phyloP scores from a whole-genome alignment of 805 yeast genomes.

The Candida morakotiae region DNA sequence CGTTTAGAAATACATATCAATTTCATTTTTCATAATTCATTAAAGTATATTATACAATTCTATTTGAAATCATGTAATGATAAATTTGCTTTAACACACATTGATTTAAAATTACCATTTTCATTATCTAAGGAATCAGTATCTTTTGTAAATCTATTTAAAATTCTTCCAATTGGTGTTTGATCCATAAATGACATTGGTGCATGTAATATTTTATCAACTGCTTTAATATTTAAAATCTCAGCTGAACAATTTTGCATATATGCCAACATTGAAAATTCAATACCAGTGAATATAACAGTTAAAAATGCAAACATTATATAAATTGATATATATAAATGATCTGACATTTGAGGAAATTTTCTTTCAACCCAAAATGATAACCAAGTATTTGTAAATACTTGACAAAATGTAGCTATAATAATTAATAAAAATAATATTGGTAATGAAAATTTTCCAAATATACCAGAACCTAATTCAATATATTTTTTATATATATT shows the following conservation, averaged over 20 bases:
- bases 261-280: slow-evolving; percentile 39
- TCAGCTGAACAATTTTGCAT: slow-evolving; percentile 37
- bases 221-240: slow-evolving; percentile 34
- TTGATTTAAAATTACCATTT: slow-evolving; percentile 53
- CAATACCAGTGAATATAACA: slow-evolving; percentile 35
- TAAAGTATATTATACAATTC: neutral
- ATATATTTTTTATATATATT: slow-evolving; percentile 35
- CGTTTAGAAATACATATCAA: no score
- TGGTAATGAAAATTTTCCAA: slow-evolving; percentile 31
- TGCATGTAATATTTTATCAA: slow-evolving; percentile 33
- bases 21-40: slow-evolving; percentile 1
- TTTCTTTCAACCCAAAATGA: slow-evolving; percentile 38
- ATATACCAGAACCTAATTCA: slow-evolving; percentile 33
- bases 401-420: slow-evolving; percentile 36
- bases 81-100: slow-evolving; percentile 58
- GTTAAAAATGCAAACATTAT: slow-evolving; percentile 33
- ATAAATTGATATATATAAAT: slow-evolving; percentile 32
- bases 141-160: slow-evolving; percentile 43
- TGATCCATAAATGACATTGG: slow-evolving; percentile 43
- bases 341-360: slow-evolving; percentile 23
- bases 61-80: slow-evolving; percentile 37
- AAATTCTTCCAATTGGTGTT: slow-evolving; percentile 40
- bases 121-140: slow-evolving; percentile 45
- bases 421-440: slow-evolving; percentile 27
- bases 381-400: slow-evolving; percentile 44